Base-by-base conservation (phyloP, 2,329 filamentous ascomycete genomes). In the Trichoderma lentiforme region DNA sequence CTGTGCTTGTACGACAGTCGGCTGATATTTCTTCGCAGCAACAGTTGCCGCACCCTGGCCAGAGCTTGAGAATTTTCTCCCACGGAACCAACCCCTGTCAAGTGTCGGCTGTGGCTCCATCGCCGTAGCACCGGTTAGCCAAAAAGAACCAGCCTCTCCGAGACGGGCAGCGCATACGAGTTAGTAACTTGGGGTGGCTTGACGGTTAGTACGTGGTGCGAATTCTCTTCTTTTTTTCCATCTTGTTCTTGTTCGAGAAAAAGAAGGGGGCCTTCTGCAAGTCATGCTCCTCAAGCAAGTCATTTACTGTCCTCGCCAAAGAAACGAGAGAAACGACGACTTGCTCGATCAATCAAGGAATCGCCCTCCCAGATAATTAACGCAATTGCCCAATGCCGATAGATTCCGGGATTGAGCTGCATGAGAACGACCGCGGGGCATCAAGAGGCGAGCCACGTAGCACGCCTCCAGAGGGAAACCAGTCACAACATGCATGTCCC, bases 371-470 rank as follows among this genome's bases (percentile, higher is more conserved):
- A 36, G 67, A 61, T 71, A 66, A 58, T 71, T 62, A 65, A 57
- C 71, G 47, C 64, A 69, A 69, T 63, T 58, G 75, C 72, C 74
- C 74, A 76, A 77, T 76, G 76, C 76, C 76, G 76, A 78, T 63
- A 73, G 72, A 73, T 75, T 71, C 74, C 71, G 76, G 74, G 73
- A 71, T 77, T 72, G 73, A 77, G 76, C 76, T 78, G 76, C 77
- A 71, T 76, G 76, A 76, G 74, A 74, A 75, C 74, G 71, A 71
- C 76, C 74, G 73, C 74, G 76, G 76, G 73, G 74, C 76, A 76
- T 74, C 73, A 58, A 75, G 74, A 79, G 73, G 74, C 77, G 77
- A 78, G 79, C 79, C 79, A 81, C 79, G 79, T 80, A 80, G 79
- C 79, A 80, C 75, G 72, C 71, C 74, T 76, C 76, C 74, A 74